Base-by-base conservation (phyloP, 331 rosid genomes). In the Prunus yedoensis region DNA sequence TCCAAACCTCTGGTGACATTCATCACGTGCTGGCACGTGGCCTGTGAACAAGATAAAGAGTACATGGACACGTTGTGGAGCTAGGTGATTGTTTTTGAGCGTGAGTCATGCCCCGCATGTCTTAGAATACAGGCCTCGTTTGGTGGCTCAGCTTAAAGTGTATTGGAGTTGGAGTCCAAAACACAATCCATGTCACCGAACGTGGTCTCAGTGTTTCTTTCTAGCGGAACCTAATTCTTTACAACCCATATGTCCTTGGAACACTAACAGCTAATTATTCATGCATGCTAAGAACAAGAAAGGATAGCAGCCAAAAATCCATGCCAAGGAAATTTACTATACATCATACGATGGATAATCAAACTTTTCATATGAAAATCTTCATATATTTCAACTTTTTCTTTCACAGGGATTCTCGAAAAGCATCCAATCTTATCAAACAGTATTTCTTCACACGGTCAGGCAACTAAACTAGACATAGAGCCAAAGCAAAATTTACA, bases 401-500 rank as follows among this genome's bases (percentile, higher is more conserved):
- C 20, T 28, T 49, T 43, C 68, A 68, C 25, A 1, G 27, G 35
- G 23, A 14, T 68, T 47, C 74, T 65, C n/a, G 18, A 68, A 65
- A 16, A 66, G 49, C 68, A 58, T 38, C 53, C 47, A 45, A 79
- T 38, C 43, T 38, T 38, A 38, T 54, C 64, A 41, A 75, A 76
- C 80, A 76, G 60, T 28, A 76, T 79, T 74, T 61, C 80, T 46
- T 58, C 46, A 27, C 76, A 81, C 18, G 23, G 58, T 64, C 79
- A 58, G 53, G 38, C 70, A 21, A 66, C 80, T 74, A 74, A 76
- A 78, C 56, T 78, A 76, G 66, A 80, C 69, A 62, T 35, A 77
- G 27, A 51, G 47, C 78, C 53, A 41, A 61, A 64, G 66, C 78
- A 64, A 77, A 82, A 52, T 83, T 78, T 86, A 83, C 84, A 38